Conservation (phyloP, 1,139 yeast genomes). For the Sugiyamaella sp. region DNA sequence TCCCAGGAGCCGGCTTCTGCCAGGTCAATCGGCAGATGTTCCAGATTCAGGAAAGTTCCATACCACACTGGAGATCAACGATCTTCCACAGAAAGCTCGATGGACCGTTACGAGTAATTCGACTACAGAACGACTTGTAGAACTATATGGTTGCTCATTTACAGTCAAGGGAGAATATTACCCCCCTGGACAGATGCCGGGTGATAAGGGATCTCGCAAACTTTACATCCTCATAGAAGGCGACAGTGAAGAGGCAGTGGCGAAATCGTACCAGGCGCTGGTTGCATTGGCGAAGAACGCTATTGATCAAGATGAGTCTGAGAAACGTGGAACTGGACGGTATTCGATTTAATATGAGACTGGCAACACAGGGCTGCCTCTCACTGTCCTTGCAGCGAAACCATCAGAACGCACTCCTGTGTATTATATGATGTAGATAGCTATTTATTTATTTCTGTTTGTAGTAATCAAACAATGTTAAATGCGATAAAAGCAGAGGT, state of each 20-base stretch:
- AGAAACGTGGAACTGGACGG: constrained; percentile 37
- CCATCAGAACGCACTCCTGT: no score
- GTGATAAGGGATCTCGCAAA: constrained; percentile 66
- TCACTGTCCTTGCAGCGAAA: no score
- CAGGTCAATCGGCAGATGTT: constrained; percentile 64
- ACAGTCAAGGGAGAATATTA: constrained; percentile 83
- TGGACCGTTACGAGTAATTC: constrained; percentile 80
- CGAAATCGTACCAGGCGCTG: constrained; percentile 65
- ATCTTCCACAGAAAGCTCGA: constrained; percentile 81
- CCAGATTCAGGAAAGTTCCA: constrained; percentile 66
- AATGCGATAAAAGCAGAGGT: no score
- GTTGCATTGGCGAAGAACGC: constrained; percentile 66
- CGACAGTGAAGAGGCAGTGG: constrained; percentile 62
- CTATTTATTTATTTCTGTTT: neutral
- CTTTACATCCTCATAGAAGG: constrained; percentile 82
- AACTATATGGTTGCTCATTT: constrained; percentile 73
- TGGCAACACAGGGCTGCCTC: no score
- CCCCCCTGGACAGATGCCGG: constrained; percentile 55
- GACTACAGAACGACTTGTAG: constrained; percentile 65
- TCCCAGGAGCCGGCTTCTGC: constrained; percentile 30
- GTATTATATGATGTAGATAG: constrained; percentile 7
- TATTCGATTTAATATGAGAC: constrained; percentile 18
- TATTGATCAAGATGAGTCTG: constrained; percentile 51
- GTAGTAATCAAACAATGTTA: neutral
- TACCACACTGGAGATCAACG: constrained; percentile 78